Base-by-base conservation (phyloP, 164 flowering plant species). In the Saururus chinensis region DNA sequence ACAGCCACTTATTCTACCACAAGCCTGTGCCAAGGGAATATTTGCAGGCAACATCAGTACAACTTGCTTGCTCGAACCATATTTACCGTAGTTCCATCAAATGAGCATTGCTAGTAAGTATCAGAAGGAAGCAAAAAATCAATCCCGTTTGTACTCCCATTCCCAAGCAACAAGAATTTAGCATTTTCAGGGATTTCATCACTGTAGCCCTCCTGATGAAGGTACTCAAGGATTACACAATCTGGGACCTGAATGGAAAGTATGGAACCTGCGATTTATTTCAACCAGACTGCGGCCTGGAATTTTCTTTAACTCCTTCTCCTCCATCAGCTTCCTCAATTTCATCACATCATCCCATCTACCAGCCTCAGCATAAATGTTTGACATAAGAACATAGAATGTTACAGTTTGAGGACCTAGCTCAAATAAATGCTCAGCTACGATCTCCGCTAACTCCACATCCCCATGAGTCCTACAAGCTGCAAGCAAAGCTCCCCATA, bases 321-420 rank as follows among this genome's bases (percentile, higher is more conserved):
- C 65, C 40, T 67, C 55, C 66, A 74, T 76, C 60, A 68, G 55
- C 23, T 58, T 66, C 42, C 69, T 71, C 59, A 74, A 68, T 63
- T 66, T 67, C 13, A 40, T 64, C 41, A 57, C 77, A 40, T 71
- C 71, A 52, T 74, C 76, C 80, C 76, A 74, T 63, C 70, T 67
- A 53, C 76, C 74, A 19, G 68, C 70, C 55, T 71, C 74, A 0
- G 69, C 74, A 64, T 74, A 72, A 16, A 72, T 69, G 59, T 74
- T 72, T 9, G 70, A 64, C 77, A 77, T 61, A 4, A 71, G 66
- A 41, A 77, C 61, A 65, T 72, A 67, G 23, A 37, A 71, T 26
- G 71, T 68, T 17, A 60, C 61, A 60, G 63, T 62, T 41, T 69
- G 70, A 40, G 72, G 76, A 51, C 72, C 64, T 65, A 70, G 57